Percentiles rank a stretch among this genome's conserved stretches.
These are phyloP conservation scores for Boletus calvinii DNA, from an alignment of 1,284 basidiomycete genomes.

Conservation along the genomic window DNA sequence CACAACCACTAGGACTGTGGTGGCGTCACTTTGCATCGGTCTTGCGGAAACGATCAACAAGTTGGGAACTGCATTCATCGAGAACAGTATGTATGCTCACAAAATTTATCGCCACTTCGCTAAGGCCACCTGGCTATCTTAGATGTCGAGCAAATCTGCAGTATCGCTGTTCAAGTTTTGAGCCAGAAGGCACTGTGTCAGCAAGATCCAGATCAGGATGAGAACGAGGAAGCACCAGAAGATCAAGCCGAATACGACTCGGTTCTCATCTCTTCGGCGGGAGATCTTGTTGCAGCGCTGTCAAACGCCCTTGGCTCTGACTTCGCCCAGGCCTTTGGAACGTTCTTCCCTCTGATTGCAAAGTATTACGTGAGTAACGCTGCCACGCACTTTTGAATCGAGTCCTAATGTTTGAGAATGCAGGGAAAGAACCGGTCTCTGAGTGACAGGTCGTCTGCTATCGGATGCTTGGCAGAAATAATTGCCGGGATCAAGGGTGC, in stretches of 20 bases:
- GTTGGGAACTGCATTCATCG: conserved; percentile 83
- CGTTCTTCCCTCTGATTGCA: conserved; percentile 87
- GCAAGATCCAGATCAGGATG: conserved; percentile 94
- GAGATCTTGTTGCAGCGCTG: conserved; percentile 91
- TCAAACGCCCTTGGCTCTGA: conserved; percentile 84
- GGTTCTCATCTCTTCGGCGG: conserved; percentile 90
- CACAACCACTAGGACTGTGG: conserved; percentile 69
- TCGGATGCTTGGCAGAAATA: conserved; percentile 95
- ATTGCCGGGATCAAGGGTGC: conserved; percentile 89
- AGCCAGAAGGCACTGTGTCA: conserved; percentile 95
- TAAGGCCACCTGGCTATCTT: conserved; percentile 17
- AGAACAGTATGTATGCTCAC: conserved; percentile 53
- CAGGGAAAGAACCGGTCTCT: conserved; percentile 84
- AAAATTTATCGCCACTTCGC: not conserved
- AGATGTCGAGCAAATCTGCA: conserved; percentile 82
- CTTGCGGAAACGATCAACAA: conserved; percentile 91
- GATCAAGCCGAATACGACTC: conserved; percentile 97
- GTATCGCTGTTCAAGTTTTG: conserved; percentile 79
- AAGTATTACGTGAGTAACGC: conserved; percentile 83
- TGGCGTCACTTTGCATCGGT: conserved; percentile 81
- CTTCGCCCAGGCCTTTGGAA: conserved; percentile 82
- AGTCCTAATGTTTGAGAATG: conserved; percentile 14
- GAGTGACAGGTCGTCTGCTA: conserved; percentile 90
- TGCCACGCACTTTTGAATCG: not conserved
- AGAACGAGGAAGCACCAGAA: conserved; percentile 75